phyloP scores from a whole-genome alignment of 108 stramenopile genomes.

The Discostella stelligeroides region DNA sequence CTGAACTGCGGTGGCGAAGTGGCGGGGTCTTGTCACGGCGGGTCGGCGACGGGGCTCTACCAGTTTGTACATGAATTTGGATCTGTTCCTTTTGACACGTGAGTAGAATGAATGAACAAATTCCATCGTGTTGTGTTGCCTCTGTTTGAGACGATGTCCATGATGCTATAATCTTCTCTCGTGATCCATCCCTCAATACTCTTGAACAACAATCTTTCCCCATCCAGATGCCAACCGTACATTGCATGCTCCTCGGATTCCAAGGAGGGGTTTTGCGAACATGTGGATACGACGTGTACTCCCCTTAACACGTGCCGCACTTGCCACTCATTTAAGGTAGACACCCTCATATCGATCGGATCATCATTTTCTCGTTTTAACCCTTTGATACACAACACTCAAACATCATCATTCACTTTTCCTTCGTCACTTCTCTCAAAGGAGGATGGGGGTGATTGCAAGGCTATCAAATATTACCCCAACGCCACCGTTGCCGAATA shows the following conservation, averaged over 20 bases:
- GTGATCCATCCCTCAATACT: not conserved
- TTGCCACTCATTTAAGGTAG: conserved; percentile 39
- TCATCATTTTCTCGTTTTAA: not conserved
- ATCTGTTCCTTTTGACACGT: conserved; percentile 53
- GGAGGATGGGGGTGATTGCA: conserved; percentile 43
- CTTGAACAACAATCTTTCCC: too few species aligned
- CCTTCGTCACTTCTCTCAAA: conserved; percentile 62
- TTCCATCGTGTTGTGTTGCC: not conserved
- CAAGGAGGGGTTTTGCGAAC: conserved; percentile 73
- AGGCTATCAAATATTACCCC: conserved; percentile 66
- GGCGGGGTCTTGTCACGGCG: conserved; percentile 92
- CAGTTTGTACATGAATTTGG: conserved; percentile 75
- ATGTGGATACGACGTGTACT: conserved; percentile 79
- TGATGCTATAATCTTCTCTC: not conserved
- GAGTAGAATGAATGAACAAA: conserved; percentile 1
- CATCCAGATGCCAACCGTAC: conserved; percentile 70
- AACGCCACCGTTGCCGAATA: conserved; percentile 61
- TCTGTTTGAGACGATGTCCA: not conserved
- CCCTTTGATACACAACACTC: conserved; percentile 34
- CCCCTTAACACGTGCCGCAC: conserved; percentile 68
- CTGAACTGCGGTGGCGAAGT: conserved; percentile 84
- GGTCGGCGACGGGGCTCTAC: conserved; percentile 57
- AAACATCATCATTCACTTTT: too few species aligned
- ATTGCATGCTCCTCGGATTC: conserved; percentile 83
- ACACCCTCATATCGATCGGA: conserved; percentile 33